Conservation (phyloP, 2,329 filamentous ascomycete species). For the Trematosphaeria pertusa region DNA sequence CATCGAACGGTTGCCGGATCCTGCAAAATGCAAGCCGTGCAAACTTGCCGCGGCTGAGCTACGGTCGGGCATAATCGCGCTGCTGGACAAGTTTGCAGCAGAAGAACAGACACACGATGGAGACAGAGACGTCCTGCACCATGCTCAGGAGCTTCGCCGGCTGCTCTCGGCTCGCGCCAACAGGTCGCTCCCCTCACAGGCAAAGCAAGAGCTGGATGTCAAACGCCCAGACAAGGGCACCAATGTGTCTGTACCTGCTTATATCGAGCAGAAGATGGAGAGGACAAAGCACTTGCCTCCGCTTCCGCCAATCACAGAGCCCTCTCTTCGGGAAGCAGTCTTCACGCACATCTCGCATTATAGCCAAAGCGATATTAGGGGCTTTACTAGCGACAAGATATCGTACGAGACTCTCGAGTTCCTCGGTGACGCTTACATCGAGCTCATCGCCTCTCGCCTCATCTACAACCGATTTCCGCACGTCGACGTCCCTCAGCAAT, state of each 20-base stretch:
- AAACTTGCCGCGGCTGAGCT: conserved; percentile 26
- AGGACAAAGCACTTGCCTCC: conserved; percentile 57
- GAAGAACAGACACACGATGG: conserved; percentile 32
- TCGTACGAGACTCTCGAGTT: conserved; percentile 87
- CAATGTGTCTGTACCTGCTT: conserved; percentile 33
- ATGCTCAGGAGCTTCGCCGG: conserved; percentile 35
- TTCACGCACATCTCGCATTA: conserved; percentile 66
- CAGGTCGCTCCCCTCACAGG: conserved; percentile 57
- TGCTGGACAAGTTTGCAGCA: conserved; percentile 39
- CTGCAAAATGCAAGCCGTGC: conserved; percentile 22
- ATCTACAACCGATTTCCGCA: conserved; percentile 75
- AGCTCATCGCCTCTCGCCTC: conserved; percentile 75
- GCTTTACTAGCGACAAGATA: conserved; percentile 27
- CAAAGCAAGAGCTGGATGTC: conserved; percentile 49
- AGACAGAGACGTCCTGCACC: conserved; percentile 35
- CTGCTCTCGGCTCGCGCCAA: conserved; percentile 30
- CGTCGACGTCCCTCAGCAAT: conserved; percentile 71
- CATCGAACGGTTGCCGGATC: conserved; percentile 18
- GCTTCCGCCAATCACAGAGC: conserved; percentile 67
- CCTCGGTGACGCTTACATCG: conserved; percentile 85
- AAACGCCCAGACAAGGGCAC: conserved; percentile 30
- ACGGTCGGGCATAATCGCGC: conserved; percentile 36
- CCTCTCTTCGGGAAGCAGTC: conserved; percentile 65
- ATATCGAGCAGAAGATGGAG: conserved; percentile 33
- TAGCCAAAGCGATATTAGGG: conserved; percentile 1